Percentiles rank a stretch among this genome's conserved stretches.
Conservation (phyloP, 495 filamentous ascomycete species). For the Penicillium cosmopolitanum region DNA sequence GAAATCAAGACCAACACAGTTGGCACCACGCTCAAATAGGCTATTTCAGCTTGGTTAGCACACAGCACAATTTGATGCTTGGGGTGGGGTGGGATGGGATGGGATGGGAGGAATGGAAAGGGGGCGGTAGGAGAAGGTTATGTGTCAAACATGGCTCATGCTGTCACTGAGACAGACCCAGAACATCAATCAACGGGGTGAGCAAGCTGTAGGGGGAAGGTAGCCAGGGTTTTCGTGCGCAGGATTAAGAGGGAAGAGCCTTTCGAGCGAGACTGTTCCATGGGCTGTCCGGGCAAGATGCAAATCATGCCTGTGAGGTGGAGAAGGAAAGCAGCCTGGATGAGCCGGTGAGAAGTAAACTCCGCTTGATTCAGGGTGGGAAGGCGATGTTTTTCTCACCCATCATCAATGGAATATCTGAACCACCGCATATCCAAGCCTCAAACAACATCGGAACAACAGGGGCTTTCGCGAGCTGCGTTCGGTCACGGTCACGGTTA, state of each 20-base stretch:
- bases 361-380: conserved; percentile 44
- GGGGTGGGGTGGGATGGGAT: conserved; percentile 28
- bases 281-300: conserved; percentile 37
- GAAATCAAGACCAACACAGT: conserved; percentile 88
- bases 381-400: conserved; percentile 56
- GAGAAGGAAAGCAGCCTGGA: conserved; percentile 54
- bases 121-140: conserved; percentile 31
- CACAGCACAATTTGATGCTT: conserved; percentile 17
- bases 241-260: conserved; percentile 30
- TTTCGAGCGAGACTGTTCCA: conserved; percentile 34
- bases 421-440: conserved; percentile 30
- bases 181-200: conserved; percentile 38
- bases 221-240: conserved; percentile 39
- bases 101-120: conserved; percentile 29
- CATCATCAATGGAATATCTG: conserved; percentile 48
- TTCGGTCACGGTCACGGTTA: conserved; percentile 47
- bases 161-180: conserved; percentile 44
- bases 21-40: conserved; percentile 89
- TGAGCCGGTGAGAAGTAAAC: conserved; percentile 61
- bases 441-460: conserved; percentile 37
- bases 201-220: conserved; percentile 35
- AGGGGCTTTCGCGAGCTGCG: conserved; percentile 41
- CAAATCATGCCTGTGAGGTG: conserved; percentile 32
- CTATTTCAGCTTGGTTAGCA: conserved; percentile 56
- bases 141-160: conserved; percentile 51